Percentiles rank a stretch among this genome's conserved stretches.
Conservation (phyloP, 2,329 filamentous ascomycete species). For the Scortechinia acanthostroma region DNA sequence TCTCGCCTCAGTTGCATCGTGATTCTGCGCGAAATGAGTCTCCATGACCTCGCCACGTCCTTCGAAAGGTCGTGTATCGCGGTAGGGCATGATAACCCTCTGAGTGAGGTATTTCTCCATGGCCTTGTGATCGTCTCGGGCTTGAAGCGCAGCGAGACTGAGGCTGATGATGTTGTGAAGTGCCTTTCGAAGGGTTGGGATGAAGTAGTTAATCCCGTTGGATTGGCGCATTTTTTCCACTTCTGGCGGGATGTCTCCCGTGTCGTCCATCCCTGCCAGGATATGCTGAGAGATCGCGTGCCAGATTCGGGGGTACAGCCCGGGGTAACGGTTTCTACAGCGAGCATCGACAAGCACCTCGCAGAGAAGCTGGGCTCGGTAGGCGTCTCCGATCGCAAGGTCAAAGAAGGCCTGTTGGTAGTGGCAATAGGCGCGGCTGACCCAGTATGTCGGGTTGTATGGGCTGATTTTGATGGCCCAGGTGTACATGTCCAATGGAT, state of each 20-base stretch:
- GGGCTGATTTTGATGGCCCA: conserved; percentile 20
- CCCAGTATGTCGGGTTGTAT: conserved; percentile 25
- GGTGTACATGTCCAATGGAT: conserved; percentile 22
- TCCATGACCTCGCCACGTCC: conserved; percentile 7
- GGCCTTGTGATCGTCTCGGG: conserved; percentile 16
- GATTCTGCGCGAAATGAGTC: not conserved
- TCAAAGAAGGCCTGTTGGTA: conserved; percentile 20
- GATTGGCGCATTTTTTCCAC: not conserved
- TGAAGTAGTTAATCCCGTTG: conserved; percentile 17
- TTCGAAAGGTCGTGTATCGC: conserved; percentile 12
- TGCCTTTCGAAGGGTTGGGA: conserved; percentile 15
- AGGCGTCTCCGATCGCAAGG: conserved; percentile 23
- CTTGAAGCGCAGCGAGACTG: conserved; percentile 16
- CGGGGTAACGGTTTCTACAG: conserved; percentile 12
- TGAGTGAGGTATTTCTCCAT: conserved; percentile 10
- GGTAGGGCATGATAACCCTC: conserved; percentile 9
- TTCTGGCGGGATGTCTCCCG: conserved; percentile 10
- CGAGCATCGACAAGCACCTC: conserved; percentile 14
- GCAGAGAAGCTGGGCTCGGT: conserved; percentile 20
- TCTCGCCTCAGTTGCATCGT: not conserved
- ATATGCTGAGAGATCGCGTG: conserved; percentile 21
- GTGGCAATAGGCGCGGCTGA: conserved; percentile 21
- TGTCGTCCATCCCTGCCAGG: conserved; percentile 8
- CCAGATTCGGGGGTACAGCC: conserved; percentile 16
- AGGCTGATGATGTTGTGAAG: conserved; percentile 17